Conservation (phyloP, 805 yeast genomes). For the Suhomyces xylopsoci region DNA sequence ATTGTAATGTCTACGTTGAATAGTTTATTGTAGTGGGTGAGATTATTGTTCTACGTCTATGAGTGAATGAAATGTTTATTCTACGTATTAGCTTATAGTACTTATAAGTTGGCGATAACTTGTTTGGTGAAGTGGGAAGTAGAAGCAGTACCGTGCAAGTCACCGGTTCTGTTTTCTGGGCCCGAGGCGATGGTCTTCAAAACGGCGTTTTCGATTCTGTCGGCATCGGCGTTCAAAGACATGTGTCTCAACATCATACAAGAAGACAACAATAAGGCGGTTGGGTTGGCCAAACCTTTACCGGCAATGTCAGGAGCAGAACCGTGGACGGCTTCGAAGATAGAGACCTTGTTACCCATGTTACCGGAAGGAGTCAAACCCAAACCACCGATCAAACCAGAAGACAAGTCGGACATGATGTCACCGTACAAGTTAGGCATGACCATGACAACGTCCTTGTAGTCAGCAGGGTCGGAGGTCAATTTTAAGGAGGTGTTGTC, state of each 20-base stretch:
- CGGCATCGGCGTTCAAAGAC: constrained; percentile 81
- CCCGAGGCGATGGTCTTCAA: constrained; percentile 90
- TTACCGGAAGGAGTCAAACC: constrained; percentile 99
- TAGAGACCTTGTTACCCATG: constrained; percentile 97
- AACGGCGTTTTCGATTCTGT: constrained; percentile 84
- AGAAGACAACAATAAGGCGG: constrained; percentile 91
- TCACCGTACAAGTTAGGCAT: constrained; percentile 99
- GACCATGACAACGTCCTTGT: constrained; percentile 88
- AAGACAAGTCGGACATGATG: constrained; percentile 94
- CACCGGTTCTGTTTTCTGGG: constrained; percentile 93
- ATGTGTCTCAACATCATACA: constrained; percentile 99
- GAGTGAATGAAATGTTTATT: background rate
- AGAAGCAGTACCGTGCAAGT: constrained; percentile 87
- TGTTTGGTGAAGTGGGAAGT: constrained; percentile 89
- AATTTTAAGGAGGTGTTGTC: constrained; percentile 93
- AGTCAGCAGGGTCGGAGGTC: constrained; percentile 84
- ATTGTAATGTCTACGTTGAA: too few species aligned
- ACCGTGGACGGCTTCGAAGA: constrained; percentile 99
- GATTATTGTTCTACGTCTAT: background rate
- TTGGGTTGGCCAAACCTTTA: constrained; percentile 98
- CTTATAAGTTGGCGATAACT: constrained; percentile 74
- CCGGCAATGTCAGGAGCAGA: constrained; percentile 99
- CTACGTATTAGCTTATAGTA: background rate
- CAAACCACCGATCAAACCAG: constrained; percentile 97
- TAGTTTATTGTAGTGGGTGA: too few species aligned